Base-by-base conservation (phyloP, 805 yeast genomes). In the Suhomyces sp. region DNA sequence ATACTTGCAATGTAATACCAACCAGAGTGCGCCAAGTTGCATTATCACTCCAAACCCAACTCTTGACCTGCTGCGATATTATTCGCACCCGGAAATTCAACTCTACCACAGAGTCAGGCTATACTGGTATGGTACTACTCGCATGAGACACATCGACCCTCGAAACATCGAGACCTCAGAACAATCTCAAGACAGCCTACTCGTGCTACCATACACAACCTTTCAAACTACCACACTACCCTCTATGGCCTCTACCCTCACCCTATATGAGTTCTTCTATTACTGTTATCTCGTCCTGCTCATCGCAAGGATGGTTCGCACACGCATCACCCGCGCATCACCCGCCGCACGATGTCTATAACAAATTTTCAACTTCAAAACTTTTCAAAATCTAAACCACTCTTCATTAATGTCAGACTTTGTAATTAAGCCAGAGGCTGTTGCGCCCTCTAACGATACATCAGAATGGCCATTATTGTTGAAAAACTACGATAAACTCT, bases 381-480 rank as follows among this genome's bases (percentile, higher is more conserved):
- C 22, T 25, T 48, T 51, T 51, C 48, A 20, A 43, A 40, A 37
- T 12, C 47, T 44, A 44, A 47, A 20, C 24, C 54, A 49, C 20
- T 44, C 22, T 25, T 24, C 24, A 17, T 43, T n/a, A 57, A 84
- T 84, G 88, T 78, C 86, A 55, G 84, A 80, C 63, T 85, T 76
- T 68, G 79, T 86, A 72, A 92, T 92, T 76, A 90, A 89, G 81
- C 98, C 98, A 54, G 96, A 89, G 71, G 77, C 80, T 60, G 80
- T 84, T 57, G 80, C 85, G 53, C 87, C 96, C 40, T 76, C 92
- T 37, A 84, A 84, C 60, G 94, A 92, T 73, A 86, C 98, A 53
- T 84, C 96, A 53, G 89, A 87, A 61, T 94, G 98, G 98, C 99
- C 99, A 29, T 80, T 94, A 64, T 79, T 94, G 63, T 79, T 94